Evolutionary conservation across 495 filamentous ascomycete genomes (phyloP).

Genomic region (Penicilliopsis zonata): DNA sequence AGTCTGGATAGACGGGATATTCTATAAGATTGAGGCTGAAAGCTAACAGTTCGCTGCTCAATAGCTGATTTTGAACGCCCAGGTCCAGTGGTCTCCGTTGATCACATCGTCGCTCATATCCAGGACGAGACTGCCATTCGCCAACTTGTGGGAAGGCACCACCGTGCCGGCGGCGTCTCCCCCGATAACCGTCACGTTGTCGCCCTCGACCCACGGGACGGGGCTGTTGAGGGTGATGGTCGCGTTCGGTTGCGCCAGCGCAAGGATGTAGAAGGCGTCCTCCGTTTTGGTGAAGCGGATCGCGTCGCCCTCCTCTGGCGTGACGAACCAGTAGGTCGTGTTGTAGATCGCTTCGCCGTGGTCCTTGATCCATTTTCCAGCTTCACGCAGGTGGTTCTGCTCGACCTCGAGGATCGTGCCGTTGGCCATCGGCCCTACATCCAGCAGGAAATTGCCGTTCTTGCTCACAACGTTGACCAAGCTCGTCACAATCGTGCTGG

Average conservation of each 20-base stretch:
- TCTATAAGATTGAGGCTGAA: too few relatives aligned
- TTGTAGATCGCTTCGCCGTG: conserved; percentile 43
- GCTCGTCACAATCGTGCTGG: conserved; percentile 25
- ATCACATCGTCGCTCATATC: neutral
- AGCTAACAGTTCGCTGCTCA: too few relatives aligned
- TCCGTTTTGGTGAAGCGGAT: conserved; percentile 39
- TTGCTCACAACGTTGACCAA: conserved; percentile 43
- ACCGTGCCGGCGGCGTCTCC: conserved; percentile 23
- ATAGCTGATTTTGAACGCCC: neutral
- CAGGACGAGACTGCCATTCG: neutral
- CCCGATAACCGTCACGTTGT: conserved; percentile 32
- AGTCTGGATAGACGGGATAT: too few relatives aligned
- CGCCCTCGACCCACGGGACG: conserved; percentile 31
- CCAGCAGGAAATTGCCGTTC: conserved; percentile 45
- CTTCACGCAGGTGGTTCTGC: conserved; percentile 28
- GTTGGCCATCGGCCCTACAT: conserved; percentile 40
- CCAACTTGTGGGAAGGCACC: neutral
- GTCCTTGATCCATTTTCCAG: conserved; percentile 37
- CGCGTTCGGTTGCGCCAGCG: conserved; percentile 28
- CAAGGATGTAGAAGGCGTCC: conserved; percentile 41
- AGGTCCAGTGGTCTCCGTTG: conserved; percentile 1
- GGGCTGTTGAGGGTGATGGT: conserved; percentile 25
- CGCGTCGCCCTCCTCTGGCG: conserved; percentile 28
- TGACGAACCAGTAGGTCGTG: conserved; percentile 46
- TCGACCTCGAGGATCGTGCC: conserved; percentile 39